Evolutionary conservation across 441 rosid genomes (phyloP), one percentile per base, ranked within the genome.

Genomic region (Pelargonium citronellum): DNA sequence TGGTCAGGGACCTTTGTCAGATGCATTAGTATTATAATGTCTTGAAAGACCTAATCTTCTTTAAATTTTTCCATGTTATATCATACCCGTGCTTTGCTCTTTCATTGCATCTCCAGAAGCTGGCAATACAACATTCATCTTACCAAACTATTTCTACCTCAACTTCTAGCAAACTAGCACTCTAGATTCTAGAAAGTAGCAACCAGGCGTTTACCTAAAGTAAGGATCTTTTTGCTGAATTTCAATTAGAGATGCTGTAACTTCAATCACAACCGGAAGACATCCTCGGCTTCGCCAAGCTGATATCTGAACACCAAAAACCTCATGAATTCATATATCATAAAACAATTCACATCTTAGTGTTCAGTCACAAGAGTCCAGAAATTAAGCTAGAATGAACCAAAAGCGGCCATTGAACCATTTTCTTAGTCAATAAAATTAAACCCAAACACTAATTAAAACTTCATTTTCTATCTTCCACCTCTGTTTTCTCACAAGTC

Each of bases 241-340:
- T 75, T 86, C 96, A 73, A 95, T 51, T 46, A 95, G 83, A 0
- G 94, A 83, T 75, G 95, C 88, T 3, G 97, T 90, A 19, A 89
- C 96, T 80, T 95, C 97, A 30, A 91, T 80, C 12, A 83, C 87
- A 68, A 81, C 91, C 0, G 96, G 97, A 64, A 95, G 78, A 70
- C 86, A 87, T 51, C 96, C 99, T 82, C 95, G 84, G 69, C 91
- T 84, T 74, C 90, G 77, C 99, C 97, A 95, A 9, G 96, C 89
- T 0, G 80, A 81, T 76, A 91, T 82, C 96, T 94, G 70, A 67
- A 73, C 73, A 27, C 34, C 67, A 66, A 12, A 68, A 7, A 58
- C 37, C 64, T 5, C 30, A 15, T 34, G 60, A 4, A 5, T 61
- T 27, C 37, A 22, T 2, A 5, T 3, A 71, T 8, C 15, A 0